Conservation (phyloP, 805 yeast genomes). For the Candida nonsorbophila region DNA sequence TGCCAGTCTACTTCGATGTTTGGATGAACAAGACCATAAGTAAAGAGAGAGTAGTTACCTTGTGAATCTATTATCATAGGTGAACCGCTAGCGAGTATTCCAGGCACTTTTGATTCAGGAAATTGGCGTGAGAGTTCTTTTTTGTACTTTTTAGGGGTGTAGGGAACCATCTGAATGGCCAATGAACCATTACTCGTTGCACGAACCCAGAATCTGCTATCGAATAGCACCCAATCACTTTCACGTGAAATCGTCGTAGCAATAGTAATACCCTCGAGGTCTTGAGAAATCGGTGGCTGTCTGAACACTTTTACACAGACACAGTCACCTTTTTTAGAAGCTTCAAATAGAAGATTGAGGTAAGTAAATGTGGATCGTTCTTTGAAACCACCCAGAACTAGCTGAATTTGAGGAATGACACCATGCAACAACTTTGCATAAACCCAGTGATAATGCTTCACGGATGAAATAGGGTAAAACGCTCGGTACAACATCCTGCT, state of each 20-base stretch:
- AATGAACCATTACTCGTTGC: slow-evolving; percentile 3
- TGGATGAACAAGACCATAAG: slow-evolving; percentile 5
- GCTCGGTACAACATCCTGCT: slow-evolving; percentile 23
- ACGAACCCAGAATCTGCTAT: slow-evolving; percentile 35
- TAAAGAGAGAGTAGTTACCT: slow-evolving; percentile 11
- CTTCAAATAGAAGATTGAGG: slow-evolving; percentile 17
- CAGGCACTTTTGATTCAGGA: slow-evolving; percentile 2
- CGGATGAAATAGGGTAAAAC: slow-evolving; percentile 23
- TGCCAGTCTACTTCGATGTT: slow-evolving; percentile 12
- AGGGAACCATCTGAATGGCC: slow-evolving; percentile 10
- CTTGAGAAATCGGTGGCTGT: slow-evolving; percentile 16
- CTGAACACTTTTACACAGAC: slow-evolving; percentile 11
- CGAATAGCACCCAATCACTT: slow-evolving; percentile 32
- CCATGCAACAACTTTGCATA: slow-evolving; percentile 32
- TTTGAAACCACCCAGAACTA: slow-evolving; percentile 2
- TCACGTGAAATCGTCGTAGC: slow-evolving; percentile 6
- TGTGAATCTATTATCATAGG: slow-evolving; percentile 7
- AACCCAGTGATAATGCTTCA: slow-evolving; percentile 33
- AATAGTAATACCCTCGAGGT: slow-evolving; percentile 2
- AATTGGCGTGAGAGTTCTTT: slow-evolving; percentile 2
- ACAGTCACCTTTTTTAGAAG: slow-evolving; percentile 1
- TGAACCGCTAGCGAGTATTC: slow-evolving; percentile 1
- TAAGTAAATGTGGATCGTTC: slow-evolving; percentile 9
- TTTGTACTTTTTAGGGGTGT: slow-evolving; percentile 8
- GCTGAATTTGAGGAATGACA: slow-evolving; percentile 20